A percentile compares a stretch with the other conserved stretches of the same genome.
Conservation (phyloP, 106 monocot genomes). For the Hemerocallis citrina region DNA sequence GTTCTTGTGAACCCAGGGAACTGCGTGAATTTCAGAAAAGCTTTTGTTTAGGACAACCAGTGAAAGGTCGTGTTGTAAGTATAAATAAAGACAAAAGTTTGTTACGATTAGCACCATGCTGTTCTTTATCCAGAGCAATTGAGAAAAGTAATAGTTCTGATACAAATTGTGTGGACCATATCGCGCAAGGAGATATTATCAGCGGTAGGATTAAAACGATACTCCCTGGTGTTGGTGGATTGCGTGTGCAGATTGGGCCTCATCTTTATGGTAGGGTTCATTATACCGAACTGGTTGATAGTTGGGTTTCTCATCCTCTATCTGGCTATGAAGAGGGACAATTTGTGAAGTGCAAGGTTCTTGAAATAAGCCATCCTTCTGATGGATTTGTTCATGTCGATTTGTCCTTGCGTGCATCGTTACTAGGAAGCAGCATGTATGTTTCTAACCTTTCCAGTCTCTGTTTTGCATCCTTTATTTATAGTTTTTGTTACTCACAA, state of each 20-base stretch:
- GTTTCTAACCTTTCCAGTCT: slow-evolving; percentile 15
- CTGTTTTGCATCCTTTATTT: too few species aligned
- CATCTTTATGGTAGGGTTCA: slow-evolving; percentile 82
- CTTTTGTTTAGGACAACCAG: slow-evolving; percentile 49
- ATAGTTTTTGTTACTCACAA: too few species aligned
- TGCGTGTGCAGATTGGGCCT: slow-evolving; percentile 90
- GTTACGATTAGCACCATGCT: slow-evolving; percentile 29
- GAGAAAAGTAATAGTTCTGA: slow-evolving; percentile 12
- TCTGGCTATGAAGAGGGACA: slow-evolving; percentile 63
- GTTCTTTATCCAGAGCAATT: neutral
- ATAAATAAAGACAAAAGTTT: slow-evolving; percentile 56
- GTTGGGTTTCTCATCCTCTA: slow-evolving; percentile 50
- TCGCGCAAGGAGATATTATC: slow-evolving; percentile 55
- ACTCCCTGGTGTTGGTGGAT: slow-evolving; percentile 76
- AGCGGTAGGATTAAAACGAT: slow-evolving; percentile 73
- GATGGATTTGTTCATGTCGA: slow-evolving; percentile 67
- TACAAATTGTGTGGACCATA: slow-evolving; percentile 22
- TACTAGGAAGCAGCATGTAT: slow-evolving; percentile 25
- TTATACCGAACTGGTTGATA: slow-evolving; percentile 72
- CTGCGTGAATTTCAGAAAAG: slow-evolving; percentile 63
- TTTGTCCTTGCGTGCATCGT: slow-evolving; percentile 61
- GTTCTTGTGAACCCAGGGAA: slow-evolving; percentile 71
- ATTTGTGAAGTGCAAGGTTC: slow-evolving; percentile 79
- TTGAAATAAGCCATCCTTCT: slow-evolving; percentile 54
- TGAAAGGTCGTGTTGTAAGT: slow-evolving; percentile 48